Conservation (phyloP, 495 filamentous ascomycete genomes). For the Peziza echinospora region DNA sequence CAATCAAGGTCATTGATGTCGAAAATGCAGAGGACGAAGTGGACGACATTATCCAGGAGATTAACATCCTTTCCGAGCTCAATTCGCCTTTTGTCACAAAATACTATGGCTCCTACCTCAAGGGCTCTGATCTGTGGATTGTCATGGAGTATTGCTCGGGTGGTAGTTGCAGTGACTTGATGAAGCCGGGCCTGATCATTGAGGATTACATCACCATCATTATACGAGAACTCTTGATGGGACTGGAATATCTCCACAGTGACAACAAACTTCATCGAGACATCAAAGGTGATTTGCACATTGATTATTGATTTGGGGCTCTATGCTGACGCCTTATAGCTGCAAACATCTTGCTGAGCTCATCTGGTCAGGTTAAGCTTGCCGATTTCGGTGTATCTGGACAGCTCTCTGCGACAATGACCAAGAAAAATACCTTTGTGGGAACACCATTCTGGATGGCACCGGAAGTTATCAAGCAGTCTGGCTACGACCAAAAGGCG, state of each 20-base stretch:
- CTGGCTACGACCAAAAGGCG: slow-evolving; percentile 90
- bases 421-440: slow-evolving; percentile 95
- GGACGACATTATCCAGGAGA: slow-evolving; percentile 93
- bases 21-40: slow-evolving; percentile 97
- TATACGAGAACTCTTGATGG: slow-evolving; percentile 71
- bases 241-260: slow-evolving; percentile 78
- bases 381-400: slow-evolving; percentile 96
- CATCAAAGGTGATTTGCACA: slow-evolving; percentile 39
- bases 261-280: slow-evolving; percentile 96
- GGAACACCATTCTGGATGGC: slow-evolving; percentile 99
- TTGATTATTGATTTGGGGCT: background rate
- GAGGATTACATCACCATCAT: slow-evolving; percentile 90
- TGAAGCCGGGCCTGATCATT: slow-evolving; percentile 78
- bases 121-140: slow-evolving; percentile 93
- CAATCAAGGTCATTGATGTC: slow-evolving; percentile 63
- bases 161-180: slow-evolving; percentile 80
- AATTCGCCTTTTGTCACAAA: slow-evolving; percentile 82
- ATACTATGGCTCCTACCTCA: slow-evolving; percentile 86
- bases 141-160: slow-evolving; percentile 96
- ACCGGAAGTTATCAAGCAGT: slow-evolving; percentile 91
- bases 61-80: slow-evolving; percentile 84
- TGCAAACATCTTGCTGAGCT: slow-evolving; percentile 71
- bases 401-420: slow-evolving; percentile 92
- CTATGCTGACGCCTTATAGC: slow-evolving; percentile 24
- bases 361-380: slow-evolving; percentile 81